Evolutionary conservation across 164 flowering plant genomes (phyloP).

Genomic region (Annona cherimola): DNA sequence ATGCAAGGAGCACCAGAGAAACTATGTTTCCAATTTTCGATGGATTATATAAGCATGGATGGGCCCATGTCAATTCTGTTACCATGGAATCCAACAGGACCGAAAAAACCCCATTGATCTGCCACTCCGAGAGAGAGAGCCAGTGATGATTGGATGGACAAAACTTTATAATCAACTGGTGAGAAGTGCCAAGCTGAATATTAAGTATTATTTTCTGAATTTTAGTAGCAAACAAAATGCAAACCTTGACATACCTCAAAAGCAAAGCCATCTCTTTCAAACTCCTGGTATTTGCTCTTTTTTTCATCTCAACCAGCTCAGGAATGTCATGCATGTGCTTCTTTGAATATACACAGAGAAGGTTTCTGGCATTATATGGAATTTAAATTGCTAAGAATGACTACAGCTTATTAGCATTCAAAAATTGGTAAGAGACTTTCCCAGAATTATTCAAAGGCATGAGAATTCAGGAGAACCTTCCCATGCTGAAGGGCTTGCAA

Average conservation of each 20-base stretch:
- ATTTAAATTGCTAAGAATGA: not conserved
- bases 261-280: conserved; percentile 89
- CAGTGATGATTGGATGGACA: not conserved
- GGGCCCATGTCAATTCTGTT: too few relatives aligned
- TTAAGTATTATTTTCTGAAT: not conserved
- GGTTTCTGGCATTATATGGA: conserved; percentile 52
- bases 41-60: too few relatives aligned
- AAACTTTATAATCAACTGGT: not conserved
- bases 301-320: conserved; percentile 78
- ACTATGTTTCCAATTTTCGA: too few relatives aligned
- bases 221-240: not conserved
- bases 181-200: not conserved
- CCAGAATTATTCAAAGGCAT: not conserved
- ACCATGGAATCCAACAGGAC: too few relatives aligned
- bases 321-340: conserved; percentile 91
- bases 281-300: conserved; percentile 74
- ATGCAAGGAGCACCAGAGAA: too few relatives aligned
- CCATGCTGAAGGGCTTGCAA: conserved; percentile 98
- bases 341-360: conserved; percentile 90
- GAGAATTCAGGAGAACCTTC: conserved; percentile 50
- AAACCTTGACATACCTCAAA: conserved; percentile 50
- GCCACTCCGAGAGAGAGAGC: not conserved
- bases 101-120: too few relatives aligned
- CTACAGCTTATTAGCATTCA: not conserved
- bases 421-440: not conserved